Percentiles rank a stretch among this genome's conserved stretches.
Conservation (phyloP, 768 basidiomycete genomes). For the Boletus barrowsii region DNA sequence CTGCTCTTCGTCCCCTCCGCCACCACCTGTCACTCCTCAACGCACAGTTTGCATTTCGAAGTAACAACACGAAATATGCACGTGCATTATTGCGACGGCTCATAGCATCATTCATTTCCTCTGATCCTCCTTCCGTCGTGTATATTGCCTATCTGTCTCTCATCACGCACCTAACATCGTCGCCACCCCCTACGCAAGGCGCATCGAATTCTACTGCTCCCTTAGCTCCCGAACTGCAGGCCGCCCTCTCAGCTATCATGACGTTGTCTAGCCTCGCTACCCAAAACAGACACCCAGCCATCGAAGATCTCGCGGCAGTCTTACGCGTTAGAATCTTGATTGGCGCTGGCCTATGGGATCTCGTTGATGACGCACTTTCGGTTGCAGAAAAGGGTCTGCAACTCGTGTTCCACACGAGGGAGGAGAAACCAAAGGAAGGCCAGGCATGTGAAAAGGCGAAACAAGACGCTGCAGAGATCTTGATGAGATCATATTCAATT, state of each 20-base stretch:
- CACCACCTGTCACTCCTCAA: slow-evolving; percentile 61
- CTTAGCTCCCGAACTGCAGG: slow-evolving; percentile 24
- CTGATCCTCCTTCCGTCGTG: slow-evolving; percentile 50
- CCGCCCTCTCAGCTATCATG: slow-evolving; percentile 32
- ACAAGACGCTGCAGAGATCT: slow-evolving; percentile 3
- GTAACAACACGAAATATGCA: slow-evolving; percentile 54
- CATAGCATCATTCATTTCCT: slow-evolving; percentile 41
- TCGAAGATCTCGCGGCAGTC: slow-evolving; percentile 51
- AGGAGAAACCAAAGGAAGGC: slow-evolving; percentile 2
- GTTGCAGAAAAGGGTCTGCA: slow-evolving; percentile 50
- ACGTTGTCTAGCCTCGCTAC: slow-evolving; percentile 32
- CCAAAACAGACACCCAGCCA: slow-evolving; percentile 36
- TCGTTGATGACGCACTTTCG: slow-evolving; percentile 46
- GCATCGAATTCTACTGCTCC: slow-evolving; percentile 1
- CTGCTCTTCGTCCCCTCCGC: slow-evolving; percentile 58
- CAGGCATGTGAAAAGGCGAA: slow-evolving; percentile 10
- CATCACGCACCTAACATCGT: slow-evolving; percentile 42
- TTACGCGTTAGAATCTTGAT: slow-evolving; percentile 57
- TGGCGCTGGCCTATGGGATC: slow-evolving; percentile 51
- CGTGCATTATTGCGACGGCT: slow-evolving; percentile 57
- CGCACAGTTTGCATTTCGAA: slow-evolving; percentile 48
- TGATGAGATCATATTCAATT: slow-evolving; percentile 32
- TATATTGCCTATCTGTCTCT: slow-evolving; percentile 57
- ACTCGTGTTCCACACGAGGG: slow-evolving; percentile 28
- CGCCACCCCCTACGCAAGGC: slow-evolving; percentile 4